Evolutionary conservation across 805 yeast species (phyloP).

Genomic region (Candida quercuum): DNA sequence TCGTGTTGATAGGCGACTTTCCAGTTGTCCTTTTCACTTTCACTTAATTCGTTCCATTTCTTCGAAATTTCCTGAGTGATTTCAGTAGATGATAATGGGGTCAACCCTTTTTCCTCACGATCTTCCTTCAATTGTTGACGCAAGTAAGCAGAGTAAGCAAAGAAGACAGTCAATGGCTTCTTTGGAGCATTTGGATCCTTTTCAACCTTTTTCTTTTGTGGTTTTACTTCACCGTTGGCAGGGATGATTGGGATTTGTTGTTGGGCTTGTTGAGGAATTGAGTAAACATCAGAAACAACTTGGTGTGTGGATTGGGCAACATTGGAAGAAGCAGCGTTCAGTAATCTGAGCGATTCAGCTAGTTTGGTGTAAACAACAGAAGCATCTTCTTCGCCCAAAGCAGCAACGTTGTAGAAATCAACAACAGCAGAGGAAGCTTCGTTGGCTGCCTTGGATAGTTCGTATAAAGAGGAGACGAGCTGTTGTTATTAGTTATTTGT

Average conservation of each 20-base stretch:
- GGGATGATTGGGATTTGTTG: constrained; percentile 19
- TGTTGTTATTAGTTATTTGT: constrained; percentile 14
- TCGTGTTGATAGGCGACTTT: constrained; percentile 48
- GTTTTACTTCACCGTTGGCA: constrained; percentile 12
- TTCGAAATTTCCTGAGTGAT: constrained; percentile 74
- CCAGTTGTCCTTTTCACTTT: constrained; percentile 69
- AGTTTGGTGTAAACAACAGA: constrained; percentile 40
- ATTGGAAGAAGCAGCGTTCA: constrained; percentile 32
- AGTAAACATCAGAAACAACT: constrained; percentile 8
- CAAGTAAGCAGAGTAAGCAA: constrained; percentile 68
- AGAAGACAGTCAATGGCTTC: constrained; percentile 86
- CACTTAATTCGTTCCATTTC: constrained; percentile 70
- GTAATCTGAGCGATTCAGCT: constrained; percentile 34
- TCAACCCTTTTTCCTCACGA: constrained; percentile 51
- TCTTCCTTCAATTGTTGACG: constrained; percentile 70
- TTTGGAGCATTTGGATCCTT: constrained; percentile 94
- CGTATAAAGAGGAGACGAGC: constrained; percentile 76
- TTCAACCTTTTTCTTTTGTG: constrained; percentile 42
- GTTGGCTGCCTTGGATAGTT: constrained; percentile 79
- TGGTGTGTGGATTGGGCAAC: constrained; percentile 23
- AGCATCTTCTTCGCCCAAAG: constrained; percentile 40
- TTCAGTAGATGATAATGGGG: constrained; percentile 68
- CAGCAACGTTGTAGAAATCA: constrained; percentile 59
- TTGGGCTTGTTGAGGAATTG: constrained; percentile 1
- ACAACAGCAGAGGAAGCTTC: constrained; percentile 79